These are phyloP conservation scores for Phytopythium aichiense DNA, from an alignment of 352 stramenopile genomes.

Conservation along the genomic window DNA sequence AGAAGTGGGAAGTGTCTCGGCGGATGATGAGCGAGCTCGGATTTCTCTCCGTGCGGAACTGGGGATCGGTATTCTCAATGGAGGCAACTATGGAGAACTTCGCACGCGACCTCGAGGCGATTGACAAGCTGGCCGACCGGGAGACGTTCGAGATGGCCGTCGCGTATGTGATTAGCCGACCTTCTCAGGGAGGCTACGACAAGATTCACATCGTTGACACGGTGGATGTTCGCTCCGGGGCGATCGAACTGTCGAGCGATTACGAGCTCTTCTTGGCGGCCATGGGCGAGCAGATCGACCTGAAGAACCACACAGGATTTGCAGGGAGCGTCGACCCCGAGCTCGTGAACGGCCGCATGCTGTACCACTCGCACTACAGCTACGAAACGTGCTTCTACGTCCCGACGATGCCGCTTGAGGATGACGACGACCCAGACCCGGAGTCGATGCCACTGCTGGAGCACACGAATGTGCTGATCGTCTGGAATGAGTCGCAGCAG, in stretches of 20 bases:
- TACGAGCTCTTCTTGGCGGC: conserved; percentile 71
- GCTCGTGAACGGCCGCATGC: conserved; percentile 35
- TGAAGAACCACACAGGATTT: conserved; percentile 37
- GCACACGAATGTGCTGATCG: conserved; percentile 73
- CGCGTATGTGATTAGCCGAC: conserved; percentile 59
- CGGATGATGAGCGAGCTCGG: conserved; percentile 83
- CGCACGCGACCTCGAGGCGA: conserved; percentile 52
- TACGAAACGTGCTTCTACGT: conserved; percentile 82
- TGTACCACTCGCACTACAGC: conserved; percentile 80
- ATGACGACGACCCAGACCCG: conserved; percentile 17
- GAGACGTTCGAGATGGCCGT: conserved; percentile 83
- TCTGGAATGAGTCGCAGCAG: conserved; percentile 87
- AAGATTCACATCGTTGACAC: conserved; percentile 64
- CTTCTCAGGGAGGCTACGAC: conserved; percentile 73
- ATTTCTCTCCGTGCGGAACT: conserved; percentile 82
- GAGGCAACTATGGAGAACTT: conserved; percentile 49
- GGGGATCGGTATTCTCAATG: conserved; percentile 82
- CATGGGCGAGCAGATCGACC: conserved; percentile 58
- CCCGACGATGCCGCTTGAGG: conserved; percentile 54
- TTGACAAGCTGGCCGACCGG: conserved; percentile 73
- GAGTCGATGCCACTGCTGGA: conserved; percentile 39
- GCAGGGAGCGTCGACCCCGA: conserved; percentile 38
- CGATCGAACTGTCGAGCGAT: conserved; percentile 43
- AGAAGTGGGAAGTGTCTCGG: conserved; percentile 71
- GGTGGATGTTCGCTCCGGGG: conserved; percentile 34